phyloP scores from a whole-genome alignment of 768 basidiomycete species.

The Phanerochaete sordida region DNA sequence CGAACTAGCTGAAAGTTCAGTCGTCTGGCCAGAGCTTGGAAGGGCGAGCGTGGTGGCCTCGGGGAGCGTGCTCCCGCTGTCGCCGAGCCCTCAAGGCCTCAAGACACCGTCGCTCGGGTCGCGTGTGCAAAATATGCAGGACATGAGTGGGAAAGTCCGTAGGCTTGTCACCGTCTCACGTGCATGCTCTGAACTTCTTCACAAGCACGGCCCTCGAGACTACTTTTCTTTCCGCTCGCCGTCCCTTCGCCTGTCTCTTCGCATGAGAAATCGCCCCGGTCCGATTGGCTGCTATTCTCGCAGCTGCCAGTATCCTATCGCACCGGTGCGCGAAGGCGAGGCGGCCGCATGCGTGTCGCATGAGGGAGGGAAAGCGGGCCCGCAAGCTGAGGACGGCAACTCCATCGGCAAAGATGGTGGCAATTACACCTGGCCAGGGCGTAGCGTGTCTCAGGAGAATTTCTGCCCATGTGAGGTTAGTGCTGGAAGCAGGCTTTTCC shows the following conservation, averaged over 20 bases:
- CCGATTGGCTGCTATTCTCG: conserved; percentile 4
- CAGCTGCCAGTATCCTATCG: neutral
- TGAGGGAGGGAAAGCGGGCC: neutral
- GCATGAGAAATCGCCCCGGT: neutral
- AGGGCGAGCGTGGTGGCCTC: too few species aligned
- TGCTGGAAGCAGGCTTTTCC: neutral
- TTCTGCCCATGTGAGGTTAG: conserved; percentile 2
- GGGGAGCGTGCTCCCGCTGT: too few species aligned
- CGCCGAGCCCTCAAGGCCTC: too few species aligned
- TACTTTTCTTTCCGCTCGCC: neutral
- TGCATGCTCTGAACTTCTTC: neutral
- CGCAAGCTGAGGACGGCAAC: neutral
- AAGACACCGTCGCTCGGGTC: too few species aligned
- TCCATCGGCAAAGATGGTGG: neutral
- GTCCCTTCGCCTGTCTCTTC: neutral
- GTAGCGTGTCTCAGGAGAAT: neutral
- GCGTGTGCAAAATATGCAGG: neutral
- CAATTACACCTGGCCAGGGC: neutral
- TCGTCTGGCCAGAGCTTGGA: too few species aligned
- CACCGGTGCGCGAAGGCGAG: neutral
- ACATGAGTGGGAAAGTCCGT: neutral
- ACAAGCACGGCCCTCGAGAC: neutral
- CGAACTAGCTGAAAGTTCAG: too few species aligned
- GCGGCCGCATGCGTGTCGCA: neutral
- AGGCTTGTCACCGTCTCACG: neutral